Evolutionary conservation across 345 rosid genomes (phyloP).

Genomic region (Salix arbutifolia): DNA sequence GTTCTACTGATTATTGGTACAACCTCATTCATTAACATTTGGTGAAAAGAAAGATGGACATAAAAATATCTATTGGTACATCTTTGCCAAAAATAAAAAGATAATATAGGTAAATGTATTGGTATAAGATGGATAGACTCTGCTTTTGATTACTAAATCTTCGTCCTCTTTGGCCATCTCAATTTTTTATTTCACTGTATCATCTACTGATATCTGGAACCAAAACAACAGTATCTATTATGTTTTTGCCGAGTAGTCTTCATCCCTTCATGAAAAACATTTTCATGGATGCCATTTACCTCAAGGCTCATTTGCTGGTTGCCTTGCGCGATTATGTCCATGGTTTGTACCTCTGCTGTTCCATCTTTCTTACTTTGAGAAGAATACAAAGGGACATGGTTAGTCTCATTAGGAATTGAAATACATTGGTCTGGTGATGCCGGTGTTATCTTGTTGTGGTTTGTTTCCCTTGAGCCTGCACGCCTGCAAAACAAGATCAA

Average conservation of each 20-base stretch:
- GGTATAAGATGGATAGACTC: neutral
- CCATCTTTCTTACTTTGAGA: neutral
- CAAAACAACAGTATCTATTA: constrained; percentile 39
- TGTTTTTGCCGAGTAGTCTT: constrained; percentile 10
- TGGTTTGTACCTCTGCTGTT: neutral
- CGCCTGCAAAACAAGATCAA: constrained; percentile 26
- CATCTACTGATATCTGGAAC: neutral
- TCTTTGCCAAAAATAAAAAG: neutral
- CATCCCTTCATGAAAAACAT: constrained; percentile 12
- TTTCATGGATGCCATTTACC: constrained; percentile 15
- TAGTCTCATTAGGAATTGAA: constrained; percentile 7
- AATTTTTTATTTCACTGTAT: neutral
- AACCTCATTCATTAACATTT: neutral
- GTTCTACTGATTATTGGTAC: neutral
- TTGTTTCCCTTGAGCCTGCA: constrained; percentile 48
- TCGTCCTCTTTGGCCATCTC: neutral
- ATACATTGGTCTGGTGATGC: constrained; percentile 42
- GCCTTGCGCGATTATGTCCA: constrained; percentile 2
- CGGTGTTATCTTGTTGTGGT: constrained; percentile 51
- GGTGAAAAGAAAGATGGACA: neutral
- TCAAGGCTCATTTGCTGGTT: neutral
- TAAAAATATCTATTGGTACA: neutral
- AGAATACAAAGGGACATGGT: constrained; percentile 20
- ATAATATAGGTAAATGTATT: neutral
- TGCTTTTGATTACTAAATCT: too few relatives aligned